Evolutionary conservation across 805 yeast genomes (phyloP), one percentile per base, ranked within the genome.

Genomic region (Lipomyces anomalus): DNA sequence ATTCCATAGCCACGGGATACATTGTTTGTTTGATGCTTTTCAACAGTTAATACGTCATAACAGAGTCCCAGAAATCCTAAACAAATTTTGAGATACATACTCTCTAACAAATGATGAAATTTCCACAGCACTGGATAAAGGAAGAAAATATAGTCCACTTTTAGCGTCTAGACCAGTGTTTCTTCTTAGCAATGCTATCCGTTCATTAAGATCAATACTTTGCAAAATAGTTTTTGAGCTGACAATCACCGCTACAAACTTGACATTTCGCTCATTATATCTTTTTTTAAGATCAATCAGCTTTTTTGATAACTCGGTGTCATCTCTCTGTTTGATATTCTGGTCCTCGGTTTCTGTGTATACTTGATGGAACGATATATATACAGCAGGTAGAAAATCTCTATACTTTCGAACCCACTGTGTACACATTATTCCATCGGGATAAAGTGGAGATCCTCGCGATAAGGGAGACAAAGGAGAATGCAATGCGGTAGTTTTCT

Each of bases 361-460:
- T 11, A 75, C 48, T 40, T 71, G 70, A 53, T 70, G 69, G 30
- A 76, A 68, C 1, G 73, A 58, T 1, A 79, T 61, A 35, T 71
- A 68, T 0, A 73, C 70, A 1, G 73, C 53, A 0, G 85, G 84
- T n/a, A 67, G 35, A 2, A 63, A 44, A n/a, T 68, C 64, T 22
- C 65, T 62, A 55, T 79, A 76, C 55, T 77, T 79, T 29, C 69
- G 67, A 11, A 78, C 47, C 86, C 85, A 80, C 22, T 72, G 64
- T 1, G 58, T 52, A 1, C 73, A 66, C 24, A 76, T 56, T 1
- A 76, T 52, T 0, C 72, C 70, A 29, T 68, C 63, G 1, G 76
- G 74, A 50, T 60, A 69, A 24, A 70, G 45, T 1, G 59, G 55
- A 0, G 74, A 66, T 2, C 63, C 62, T n/a, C 65, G 64, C 40